Evolutionary conservation across 2,329 filamentous ascomycete species (phyloP).

Genomic region (Fusarium tricinctum): DNA sequence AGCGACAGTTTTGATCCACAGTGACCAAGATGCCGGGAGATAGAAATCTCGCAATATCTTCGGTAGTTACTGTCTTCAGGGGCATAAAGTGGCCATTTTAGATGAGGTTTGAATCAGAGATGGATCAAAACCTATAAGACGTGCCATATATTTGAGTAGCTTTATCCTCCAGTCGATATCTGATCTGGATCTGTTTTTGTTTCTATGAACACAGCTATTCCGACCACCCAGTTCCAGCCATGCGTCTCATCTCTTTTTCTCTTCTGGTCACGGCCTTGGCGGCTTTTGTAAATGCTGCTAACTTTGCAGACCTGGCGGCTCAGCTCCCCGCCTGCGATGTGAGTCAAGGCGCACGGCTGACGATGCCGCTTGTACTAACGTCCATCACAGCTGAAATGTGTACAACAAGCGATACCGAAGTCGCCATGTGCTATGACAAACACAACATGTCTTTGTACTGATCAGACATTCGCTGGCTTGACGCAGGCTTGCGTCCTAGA

Average conservation of each 20-base stretch:
- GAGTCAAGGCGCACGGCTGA: background rate
- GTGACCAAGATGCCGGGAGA: background rate
- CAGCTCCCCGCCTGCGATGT: slow-evolving; percentile 28
- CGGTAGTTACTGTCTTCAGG: slow-evolving; percentile 27
- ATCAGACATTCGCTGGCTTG: slow-evolving; percentile 29
- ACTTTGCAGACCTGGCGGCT: slow-evolving; percentile 29
- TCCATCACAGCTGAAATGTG: slow-evolving; percentile 26
- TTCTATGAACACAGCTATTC: background rate
- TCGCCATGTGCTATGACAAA: slow-evolving; percentile 36
- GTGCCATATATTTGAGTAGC: background rate
- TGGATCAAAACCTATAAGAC: slow-evolving; percentile 7
- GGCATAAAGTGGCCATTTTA: slow-evolving; percentile 1
- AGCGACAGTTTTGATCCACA: slow-evolving; percentile 7
- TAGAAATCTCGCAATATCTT: background rate
- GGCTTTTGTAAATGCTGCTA: slow-evolving; percentile 29
- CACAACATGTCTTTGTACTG: slow-evolving; percentile 37
- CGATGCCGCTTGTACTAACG: slow-evolving; percentile 6
- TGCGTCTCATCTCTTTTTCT: slow-evolving; percentile 31
- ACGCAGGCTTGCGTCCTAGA: slow-evolving; percentile 30
- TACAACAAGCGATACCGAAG: slow-evolving; percentile 22
- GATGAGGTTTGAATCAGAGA: background rate
- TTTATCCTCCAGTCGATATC: background rate
- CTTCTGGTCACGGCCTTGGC: slow-evolving; percentile 9
- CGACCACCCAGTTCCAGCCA: background rate
- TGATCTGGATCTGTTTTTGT: slow-evolving; percentile 6